Evolutionary conservation across 345 rosid species (phyloP).

Genomic region (Euphorbia tirucalli): DNA sequence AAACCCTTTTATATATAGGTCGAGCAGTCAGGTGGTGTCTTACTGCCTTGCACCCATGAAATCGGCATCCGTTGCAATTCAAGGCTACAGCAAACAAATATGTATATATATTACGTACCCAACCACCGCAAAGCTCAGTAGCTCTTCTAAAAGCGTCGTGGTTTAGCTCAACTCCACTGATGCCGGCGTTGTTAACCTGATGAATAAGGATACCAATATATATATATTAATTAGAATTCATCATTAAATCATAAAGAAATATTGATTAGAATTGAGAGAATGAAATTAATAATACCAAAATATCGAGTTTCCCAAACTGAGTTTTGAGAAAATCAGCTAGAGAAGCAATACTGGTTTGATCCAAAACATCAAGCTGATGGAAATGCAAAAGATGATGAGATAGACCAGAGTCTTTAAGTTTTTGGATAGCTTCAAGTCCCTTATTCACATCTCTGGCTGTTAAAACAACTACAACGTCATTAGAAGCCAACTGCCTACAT

Average conservation of each 20-base stretch:
- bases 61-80: no score
- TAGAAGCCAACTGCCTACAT: conserved; percentile 15
- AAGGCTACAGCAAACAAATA: no score
- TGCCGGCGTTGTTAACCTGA: conserved; percentile 47
- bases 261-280: neutral
- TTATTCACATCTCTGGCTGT: conserved; percentile 18
- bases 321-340: conserved; percentile 9
- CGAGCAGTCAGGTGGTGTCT: no score
- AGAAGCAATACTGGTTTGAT: conserved; percentile 5
- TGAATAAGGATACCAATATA: neutral
- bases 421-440: conserved; percentile 21
- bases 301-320: conserved; percentile 22
- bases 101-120: no score
- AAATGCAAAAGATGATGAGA: conserved; percentile 12
- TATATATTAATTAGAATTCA: no score
- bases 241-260: no score
- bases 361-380: conserved; percentile 17
- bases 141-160: conserved; percentile 11
- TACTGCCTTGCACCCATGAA: no score
- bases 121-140: conserved; percentile 11
- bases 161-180: conserved; percentile 20
- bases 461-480: conserved; percentile 12
- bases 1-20: no score
- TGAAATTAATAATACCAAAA: neutral
- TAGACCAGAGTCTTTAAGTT: conserved; percentile 15